Evolutionary conservation across 768 basidiomycete species (phyloP).

Genomic region (Xanthoconium stramineum): DNA sequence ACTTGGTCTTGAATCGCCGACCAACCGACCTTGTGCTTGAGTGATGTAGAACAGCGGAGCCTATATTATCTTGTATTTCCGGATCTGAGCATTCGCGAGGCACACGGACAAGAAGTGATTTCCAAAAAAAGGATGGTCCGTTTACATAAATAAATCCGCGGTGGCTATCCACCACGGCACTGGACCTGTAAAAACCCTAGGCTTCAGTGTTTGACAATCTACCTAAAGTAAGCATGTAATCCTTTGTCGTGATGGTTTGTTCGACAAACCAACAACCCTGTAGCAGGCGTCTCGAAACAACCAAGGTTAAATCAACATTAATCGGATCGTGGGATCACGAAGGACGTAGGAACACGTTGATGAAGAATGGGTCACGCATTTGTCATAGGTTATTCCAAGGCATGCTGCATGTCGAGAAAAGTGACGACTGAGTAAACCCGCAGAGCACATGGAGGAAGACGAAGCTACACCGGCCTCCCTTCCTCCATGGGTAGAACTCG

Average conservation of each 20-base stretch:
- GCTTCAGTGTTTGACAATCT: too few relatives aligned
- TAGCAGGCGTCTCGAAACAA: too few relatives aligned
- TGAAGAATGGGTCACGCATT: conserved; percentile 45
- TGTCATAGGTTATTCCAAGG: conserved; percentile 49
- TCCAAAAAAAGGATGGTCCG: conserved; percentile 11
- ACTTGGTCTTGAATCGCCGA: background rate
- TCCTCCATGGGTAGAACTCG: conserved; percentile 89
- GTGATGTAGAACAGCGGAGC: background rate
- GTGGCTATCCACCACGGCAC: too few relatives aligned
- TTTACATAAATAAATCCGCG: background rate
- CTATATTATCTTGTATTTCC: background rate
- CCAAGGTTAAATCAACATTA: too few relatives aligned
- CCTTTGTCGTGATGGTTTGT: too few relatives aligned
- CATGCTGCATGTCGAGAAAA: background rate
- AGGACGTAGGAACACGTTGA: background rate
- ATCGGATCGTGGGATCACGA: too few relatives aligned
- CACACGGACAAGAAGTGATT: conserved; percentile 17
- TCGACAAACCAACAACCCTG: too few relatives aligned
- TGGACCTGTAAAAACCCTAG: too few relatives aligned
- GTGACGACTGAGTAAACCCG: background rate
- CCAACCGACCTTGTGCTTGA: background rate
- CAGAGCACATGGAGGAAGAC: conserved; percentile 96
- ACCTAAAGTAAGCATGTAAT: too few relatives aligned
- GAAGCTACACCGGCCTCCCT: conserved; percentile 67
- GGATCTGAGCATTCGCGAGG: conserved; percentile 15